These are phyloP conservation scores for Colletotrichum theobromicola DNA, from an alignment of 2,329 filamentous ascomycete species.

Conservation along the genomic window DNA sequence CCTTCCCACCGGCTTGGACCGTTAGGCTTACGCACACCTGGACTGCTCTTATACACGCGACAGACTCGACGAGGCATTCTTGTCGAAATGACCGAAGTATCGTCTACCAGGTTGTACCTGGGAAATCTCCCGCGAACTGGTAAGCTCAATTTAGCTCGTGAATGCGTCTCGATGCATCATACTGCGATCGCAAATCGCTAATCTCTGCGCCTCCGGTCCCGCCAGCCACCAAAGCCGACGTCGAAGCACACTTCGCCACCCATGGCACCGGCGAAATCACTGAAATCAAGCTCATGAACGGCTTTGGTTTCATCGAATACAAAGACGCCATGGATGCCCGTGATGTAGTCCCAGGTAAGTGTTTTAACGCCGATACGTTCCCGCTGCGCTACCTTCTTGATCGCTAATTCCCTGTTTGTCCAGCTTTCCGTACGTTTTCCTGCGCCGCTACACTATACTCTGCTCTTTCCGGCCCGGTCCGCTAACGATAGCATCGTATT, in stretches of 20 bases:
- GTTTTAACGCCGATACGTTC: conserved; percentile 15
- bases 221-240: conserved; percentile 93
- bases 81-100: conserved; percentile 81
- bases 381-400: background rate
- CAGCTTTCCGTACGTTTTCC: conserved; percentile 67
- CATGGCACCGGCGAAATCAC: conserved; percentile 98
- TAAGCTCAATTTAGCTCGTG: conserved; percentile 55
- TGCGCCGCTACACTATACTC: background rate
- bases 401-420: conserved; percentile 17
- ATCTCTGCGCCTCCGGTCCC: conserved; percentile 23
- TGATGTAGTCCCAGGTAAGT: conserved; percentile 95
- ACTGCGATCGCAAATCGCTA: background rate
- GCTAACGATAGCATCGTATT: conserved; percentile 14
- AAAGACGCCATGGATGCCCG: conserved; percentile 98
- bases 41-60: background rate
- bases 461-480: conserved; percentile 20
- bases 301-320: conserved; percentile 99
- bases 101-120: conserved; percentile 93
- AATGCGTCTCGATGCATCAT: background rate
- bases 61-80: conserved; percentile 1
- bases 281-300: conserved; percentile 99
- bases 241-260: conserved; percentile 93
- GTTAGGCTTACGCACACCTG: background rate
- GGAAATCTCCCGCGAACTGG: conserved; percentile 97
- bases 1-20: background rate